phyloP scores from a whole-genome alignment of 129 eudicot genomes.

The Escallonia rubra region DNA sequence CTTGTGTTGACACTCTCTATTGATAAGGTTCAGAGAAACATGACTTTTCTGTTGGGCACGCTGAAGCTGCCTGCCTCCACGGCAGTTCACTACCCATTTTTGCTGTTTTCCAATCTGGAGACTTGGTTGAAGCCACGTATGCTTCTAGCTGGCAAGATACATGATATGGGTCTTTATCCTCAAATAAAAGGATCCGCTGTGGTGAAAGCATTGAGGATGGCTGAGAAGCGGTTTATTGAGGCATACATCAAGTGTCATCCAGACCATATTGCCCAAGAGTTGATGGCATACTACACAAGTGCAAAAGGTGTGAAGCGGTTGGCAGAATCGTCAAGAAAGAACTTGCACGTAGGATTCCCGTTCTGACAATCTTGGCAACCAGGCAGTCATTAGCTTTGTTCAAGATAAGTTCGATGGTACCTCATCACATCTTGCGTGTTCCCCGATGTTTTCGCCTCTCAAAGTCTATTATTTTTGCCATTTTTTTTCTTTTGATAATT shows the following conservation, averaged over 20 bases:
- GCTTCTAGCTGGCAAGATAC: slow-evolving; percentile 39
- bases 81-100: slow-evolving; percentile 36
- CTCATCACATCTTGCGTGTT: background rate
- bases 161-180: slow-evolving; percentile 63
- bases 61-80: slow-evolving; percentile 54
- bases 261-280: slow-evolving; percentile 37
- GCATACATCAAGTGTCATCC: slow-evolving; percentile 55
- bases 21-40: slow-evolving; percentile 75
- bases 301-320: slow-evolving; percentile 51
- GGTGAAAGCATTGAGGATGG: slow-evolving; percentile 73
- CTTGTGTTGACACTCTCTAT: slow-evolving; percentile 55
- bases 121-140: slow-evolving; percentile 49
- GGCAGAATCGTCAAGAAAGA: slow-evolving; percentile 50
- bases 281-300: slow-evolving; percentile 40
- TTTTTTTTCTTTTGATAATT: background rate
- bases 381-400: background rate
- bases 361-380: slow-evolving; percentile 24
- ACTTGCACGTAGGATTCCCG: slow-evolving; percentile 36
- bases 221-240: slow-evolving; percentile 45
- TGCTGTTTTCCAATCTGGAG: slow-evolving; percentile 55
- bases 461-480: background rate
- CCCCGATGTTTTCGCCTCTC: background rate
- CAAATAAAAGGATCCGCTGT: slow-evolving; percentile 42
- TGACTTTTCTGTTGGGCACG: slow-evolving; percentile 60
- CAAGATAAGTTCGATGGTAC: background rate